A percentile compares a stretch with the other conserved stretches of the same genome.
Evolutionary conservation across 305 asterid species (phyloP).

Genomic region (Solanum hybrid): DNA sequence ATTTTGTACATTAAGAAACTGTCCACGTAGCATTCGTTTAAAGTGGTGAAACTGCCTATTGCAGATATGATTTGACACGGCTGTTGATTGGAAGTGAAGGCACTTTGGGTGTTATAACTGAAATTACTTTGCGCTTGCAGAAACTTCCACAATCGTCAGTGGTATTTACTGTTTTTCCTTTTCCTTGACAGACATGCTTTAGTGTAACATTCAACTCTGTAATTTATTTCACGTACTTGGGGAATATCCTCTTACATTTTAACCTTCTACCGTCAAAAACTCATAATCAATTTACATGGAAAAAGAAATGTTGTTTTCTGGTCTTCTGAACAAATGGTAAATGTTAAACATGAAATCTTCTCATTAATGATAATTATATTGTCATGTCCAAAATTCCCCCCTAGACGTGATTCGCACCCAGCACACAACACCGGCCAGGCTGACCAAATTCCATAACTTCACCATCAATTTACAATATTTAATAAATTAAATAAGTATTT

Average conservation of each 20-base stretch:
- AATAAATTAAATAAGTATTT: background rate
- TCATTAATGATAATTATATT: background rate
- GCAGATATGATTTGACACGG: slow-evolving; percentile 88
- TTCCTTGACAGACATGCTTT: background rate
- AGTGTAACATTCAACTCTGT: background rate
- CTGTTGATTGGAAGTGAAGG: slow-evolving; percentile 97
- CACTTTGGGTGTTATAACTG: slow-evolving; percentile 90
- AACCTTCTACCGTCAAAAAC: background rate
- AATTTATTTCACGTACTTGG: slow-evolving; percentile 5
- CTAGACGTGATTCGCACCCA: background rate
- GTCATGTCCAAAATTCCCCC: background rate
- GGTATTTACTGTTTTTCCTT: slow-evolving; percentile 39
- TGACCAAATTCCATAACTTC: background rate
- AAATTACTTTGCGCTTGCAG: slow-evolving; percentile 88
- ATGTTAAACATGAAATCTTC: background rate
- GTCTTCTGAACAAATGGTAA: background rate
- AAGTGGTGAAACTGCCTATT: slow-evolving; percentile 6
- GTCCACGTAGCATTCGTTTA: background rate
- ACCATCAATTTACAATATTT: background rate
- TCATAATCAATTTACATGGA: background rate
- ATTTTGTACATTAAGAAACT: background rate
- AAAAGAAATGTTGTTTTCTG: background rate
- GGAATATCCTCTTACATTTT: background rate
- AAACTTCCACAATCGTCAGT: slow-evolving; percentile 76
- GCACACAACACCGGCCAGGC: background rate